Conservation (phyloP, 75 land plant species). For the Picea glauca region DNA sequence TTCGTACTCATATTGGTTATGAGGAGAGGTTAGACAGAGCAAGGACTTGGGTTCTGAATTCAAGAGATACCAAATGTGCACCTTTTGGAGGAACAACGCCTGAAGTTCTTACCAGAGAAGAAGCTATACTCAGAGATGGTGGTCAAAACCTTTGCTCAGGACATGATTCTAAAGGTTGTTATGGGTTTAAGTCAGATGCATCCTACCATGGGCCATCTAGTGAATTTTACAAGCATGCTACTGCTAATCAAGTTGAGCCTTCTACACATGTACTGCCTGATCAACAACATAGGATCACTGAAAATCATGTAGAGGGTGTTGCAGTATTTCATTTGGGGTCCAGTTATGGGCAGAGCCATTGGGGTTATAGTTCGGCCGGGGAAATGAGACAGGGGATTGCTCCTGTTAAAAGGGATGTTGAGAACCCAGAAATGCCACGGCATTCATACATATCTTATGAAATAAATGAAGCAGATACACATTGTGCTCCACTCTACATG, state of each 20-base stretch:
- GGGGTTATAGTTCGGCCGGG: constrained; percentile 4
- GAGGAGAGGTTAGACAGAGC: constrained; percentile 6
- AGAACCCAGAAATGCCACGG: neutral
- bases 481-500: neutral
- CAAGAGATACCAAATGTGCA: neutral
- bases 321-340: constrained; percentile 4
- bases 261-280: neutral
- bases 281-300: neutral
- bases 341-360: neutral
- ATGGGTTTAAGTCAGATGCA: constrained; percentile 1
- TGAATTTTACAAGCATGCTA: constrained; percentile 1
- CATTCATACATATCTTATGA: neutral
- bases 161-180: neutral
- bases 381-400: neutral
- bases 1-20: neutral
- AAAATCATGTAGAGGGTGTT: neutral
- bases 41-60: constrained; percentile 8
- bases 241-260: neutral
- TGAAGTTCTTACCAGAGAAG: neutral
- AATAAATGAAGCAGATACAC: neutral
- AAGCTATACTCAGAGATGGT: neutral
- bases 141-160: neutral
- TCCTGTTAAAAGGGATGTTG: neutral
- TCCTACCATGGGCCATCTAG: neutral
- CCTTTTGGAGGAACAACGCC: neutral